Evolutionary conservation across 495 filamentous ascomycete species (phyloP), one percentile per base, ranked within the genome.

Genomic region (Podospora sp.): DNA sequence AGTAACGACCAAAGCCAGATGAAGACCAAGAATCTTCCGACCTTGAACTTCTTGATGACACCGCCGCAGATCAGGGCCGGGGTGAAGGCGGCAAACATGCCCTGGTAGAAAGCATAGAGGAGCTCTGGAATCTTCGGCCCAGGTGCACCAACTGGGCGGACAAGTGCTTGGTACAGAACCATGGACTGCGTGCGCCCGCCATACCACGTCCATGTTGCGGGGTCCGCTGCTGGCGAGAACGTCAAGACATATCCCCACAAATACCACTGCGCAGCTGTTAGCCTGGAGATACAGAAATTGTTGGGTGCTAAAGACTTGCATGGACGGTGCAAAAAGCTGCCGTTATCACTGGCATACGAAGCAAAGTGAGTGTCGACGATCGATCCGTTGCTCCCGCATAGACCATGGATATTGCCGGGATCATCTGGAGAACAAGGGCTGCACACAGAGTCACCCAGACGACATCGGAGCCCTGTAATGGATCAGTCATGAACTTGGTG

Each of bases 41-140:
- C 29, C 21, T 60, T 60, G 26, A 60, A 60, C 57, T 22, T 33
- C n/a, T 60, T 60, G 57, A 60, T 60, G 57, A 60, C 57, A 14
- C 57, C 57, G 16, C 57, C 57, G 29, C 57, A 60, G 57, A 60
- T 21, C 11, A 60, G 29, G 18, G 57, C 57, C 14, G 57, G 57
- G 11, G 57, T 60, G 57, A 60, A 60, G 16, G 26, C 25, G 6
- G 57, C 57, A 21, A 60, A 60, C 26, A 35, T 60, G 26, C 57
- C 57, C 26, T 60, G 57, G 26, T 60, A 60, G 29, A 60, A 60
- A n/a, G 57, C 57, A 20, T 60, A 60, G 1, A 60, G 29, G 14
- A 60, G 57, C 57, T 60, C 57, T 1, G 57, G 57, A 12, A 60
- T 60, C 25, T 60, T 60, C 18, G 57, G 26, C 11, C 57, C 57